These are phyloP conservation scores for Acanthochlamys bracteata DNA, from an alignment of 106 monocot species.

Conservation along the genomic window DNA sequence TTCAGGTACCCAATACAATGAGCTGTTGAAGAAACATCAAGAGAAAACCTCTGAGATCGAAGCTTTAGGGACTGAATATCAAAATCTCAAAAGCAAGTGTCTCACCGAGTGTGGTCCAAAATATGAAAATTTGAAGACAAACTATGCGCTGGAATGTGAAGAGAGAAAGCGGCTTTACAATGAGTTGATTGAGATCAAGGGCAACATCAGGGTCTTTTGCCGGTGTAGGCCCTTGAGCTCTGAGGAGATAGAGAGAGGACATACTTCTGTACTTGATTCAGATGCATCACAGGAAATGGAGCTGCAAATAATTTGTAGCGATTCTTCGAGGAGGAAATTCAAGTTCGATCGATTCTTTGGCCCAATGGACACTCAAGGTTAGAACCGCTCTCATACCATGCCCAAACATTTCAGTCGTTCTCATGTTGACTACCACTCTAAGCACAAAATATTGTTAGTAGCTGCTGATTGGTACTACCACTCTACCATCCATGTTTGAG, in stretches of 20 bases:
- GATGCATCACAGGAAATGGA: conserved; percentile 61
- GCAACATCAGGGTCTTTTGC: conserved; percentile 96
- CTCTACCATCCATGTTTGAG: too few relatives aligned
- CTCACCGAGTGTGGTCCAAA: conserved; percentile 40
- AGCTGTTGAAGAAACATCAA: conserved; percentile 12
- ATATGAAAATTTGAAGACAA: conserved; percentile 48
- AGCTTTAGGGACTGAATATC: conserved; percentile 5
- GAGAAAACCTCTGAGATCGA: conserved; percentile 15
- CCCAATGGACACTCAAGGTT: conserved; percentile 78
- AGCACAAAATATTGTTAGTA: too few relatives aligned
- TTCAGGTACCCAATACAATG: conserved; percentile 48
- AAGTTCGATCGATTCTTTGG: conserved; percentile 89
- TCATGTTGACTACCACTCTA: too few relatives aligned
- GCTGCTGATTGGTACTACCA: too few relatives aligned
- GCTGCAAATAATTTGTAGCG: conserved; percentile 53
- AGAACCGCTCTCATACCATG: background rate
- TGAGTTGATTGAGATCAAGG: conserved; percentile 78
- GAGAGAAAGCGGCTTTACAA: conserved; percentile 81
- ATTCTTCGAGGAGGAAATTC: conserved; percentile 62
- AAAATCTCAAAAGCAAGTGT: conserved; percentile 37
- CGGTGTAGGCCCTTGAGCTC: conserved; percentile 73
- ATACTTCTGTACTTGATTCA: conserved; percentile 49
- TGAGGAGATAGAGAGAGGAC: conserved; percentile 57
- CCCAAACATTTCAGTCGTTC: too few relatives aligned
- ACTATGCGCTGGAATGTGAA: conserved; percentile 38